Evolutionary conservation across 148 eudicot genomes (phyloP), one percentile per base, ranked within the genome.

Genomic region (Mesembryanthemum crystallinum): DNA sequence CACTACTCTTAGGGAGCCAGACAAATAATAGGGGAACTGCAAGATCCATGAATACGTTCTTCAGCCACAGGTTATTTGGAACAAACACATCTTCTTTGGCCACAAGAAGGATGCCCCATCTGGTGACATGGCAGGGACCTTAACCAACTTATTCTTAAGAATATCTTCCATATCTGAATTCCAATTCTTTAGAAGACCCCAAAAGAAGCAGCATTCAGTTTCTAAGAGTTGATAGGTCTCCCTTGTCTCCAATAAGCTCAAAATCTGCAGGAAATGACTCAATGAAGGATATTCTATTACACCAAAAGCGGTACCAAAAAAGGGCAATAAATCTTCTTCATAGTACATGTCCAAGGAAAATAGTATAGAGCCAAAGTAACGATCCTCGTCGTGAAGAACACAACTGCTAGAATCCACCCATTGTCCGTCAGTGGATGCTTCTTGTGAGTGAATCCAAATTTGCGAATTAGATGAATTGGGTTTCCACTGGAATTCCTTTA

Each of bases 361-460:
- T 17, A 78, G 55, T 28, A 78, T 42, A 35, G 76, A 59, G 33
- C 73, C 23, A 66, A 72, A 78, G 57, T 78, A 57, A 1, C 23
- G 61, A 2, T 71, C 67, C 57, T 73, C 58, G 47, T 78, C 72
- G n/a, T 30, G 43, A 37, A 73, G 55, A 10, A 78, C 81, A 45
- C 81, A 78, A 4, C 30, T 14, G 15, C 57, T n/a, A n/a, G 76
- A 73, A 43, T 78, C 77, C 12, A 78, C 81, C 81, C 81, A 78
- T 49, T 66, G 59, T 61, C 81, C 81, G 24, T 57, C 57, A 13
- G 9, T 72, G 35, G 32, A 72, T 30, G 37, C 62, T 11, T 67
- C 67, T 42, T 73, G 7, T 49, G 23, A 4, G 17, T 68, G 73
- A 28, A 78, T 73, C 81, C 81, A 78, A 6, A 78, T 35, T 43